Conservation (phyloP, 768 basidiomycete species). For the Boletus barrowsii region DNA sequence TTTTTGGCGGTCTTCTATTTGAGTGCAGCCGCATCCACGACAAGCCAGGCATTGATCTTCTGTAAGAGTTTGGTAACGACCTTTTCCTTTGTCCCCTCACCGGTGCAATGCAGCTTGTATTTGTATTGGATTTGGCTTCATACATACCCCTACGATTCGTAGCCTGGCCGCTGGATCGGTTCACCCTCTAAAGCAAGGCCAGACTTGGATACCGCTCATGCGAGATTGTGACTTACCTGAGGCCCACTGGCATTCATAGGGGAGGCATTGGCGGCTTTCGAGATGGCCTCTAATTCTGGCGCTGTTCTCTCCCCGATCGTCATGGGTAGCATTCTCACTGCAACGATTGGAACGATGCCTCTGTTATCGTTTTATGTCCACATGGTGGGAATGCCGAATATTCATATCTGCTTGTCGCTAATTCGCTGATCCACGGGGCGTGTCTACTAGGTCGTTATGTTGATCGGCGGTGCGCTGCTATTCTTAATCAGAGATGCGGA, state of each 20-base stretch:
- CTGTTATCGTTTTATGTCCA: slow-evolving; percentile 25
- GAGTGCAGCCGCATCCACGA: slow-evolving; percentile 11
- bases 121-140: slow-evolving; percentile 13
- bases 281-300: slow-evolving; percentile 25
- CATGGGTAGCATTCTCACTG: slow-evolving; percentile 29
- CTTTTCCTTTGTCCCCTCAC: not conserved
- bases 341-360: slow-evolving; percentile 19
- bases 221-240: not conserved
- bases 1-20: slow-evolving; percentile 12
- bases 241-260: slow-evolving; percentile 14
- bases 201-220: no score
- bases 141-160: slow-evolving; percentile 19
- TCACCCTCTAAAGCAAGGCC: slow-evolving; percentile 28
- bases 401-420: not conserved
- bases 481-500: slow-evolving; percentile 26
- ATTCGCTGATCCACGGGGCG: not conserved
- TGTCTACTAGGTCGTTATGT: slow-evolving; percentile 15
- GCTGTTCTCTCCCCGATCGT: slow-evolving; percentile 24
- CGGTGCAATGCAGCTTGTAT: slow-evolving; percentile 10
- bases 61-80: slow-evolving; percentile 5
- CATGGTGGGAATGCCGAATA: slow-evolving; percentile 10
- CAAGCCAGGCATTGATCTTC: slow-evolving; percentile 4
- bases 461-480: slow-evolving; percentile 15
- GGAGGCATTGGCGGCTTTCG: slow-evolving; percentile 29
- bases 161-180: slow-evolving; percentile 29